A percentile compares a stretch with the other conserved stretches of the same genome.
These are phyloP conservation scores for Trichoderma sp. DNA, from an alignment of 2,329 filamentous ascomycete species.

Conservation along the genomic window DNA sequence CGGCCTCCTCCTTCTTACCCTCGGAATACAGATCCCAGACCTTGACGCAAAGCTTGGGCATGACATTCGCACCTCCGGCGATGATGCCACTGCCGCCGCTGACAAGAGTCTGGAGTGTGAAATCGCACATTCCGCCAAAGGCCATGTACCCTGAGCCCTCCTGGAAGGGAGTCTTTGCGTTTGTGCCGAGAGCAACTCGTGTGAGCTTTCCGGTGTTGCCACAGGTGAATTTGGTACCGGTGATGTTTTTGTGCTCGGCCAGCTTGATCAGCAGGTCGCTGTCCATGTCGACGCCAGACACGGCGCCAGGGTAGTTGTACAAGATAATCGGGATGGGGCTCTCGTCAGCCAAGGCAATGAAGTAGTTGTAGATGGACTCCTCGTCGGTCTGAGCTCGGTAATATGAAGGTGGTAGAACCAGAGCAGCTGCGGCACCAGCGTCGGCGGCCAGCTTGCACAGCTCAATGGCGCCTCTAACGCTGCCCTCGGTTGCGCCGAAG, in stretches of 20 bases:
- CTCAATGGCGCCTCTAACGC: constrained; percentile 78
- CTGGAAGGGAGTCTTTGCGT: constrained; percentile 67
- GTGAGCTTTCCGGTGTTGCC: constrained; percentile 89
- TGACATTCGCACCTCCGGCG: constrained; percentile 81
- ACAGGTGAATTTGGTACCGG: constrained; percentile 90
- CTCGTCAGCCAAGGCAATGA: constrained; percentile 72
- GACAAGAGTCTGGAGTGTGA: constrained; percentile 79
- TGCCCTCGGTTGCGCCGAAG: constrained; percentile 79
- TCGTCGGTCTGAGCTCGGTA: constrained; percentile 79
- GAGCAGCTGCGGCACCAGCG: constrained; percentile 77
- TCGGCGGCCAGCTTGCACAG: constrained; percentile 67
- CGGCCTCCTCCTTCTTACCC: constrained; percentile 75
- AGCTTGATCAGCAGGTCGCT: constrained; percentile 83
- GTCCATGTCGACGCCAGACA: constrained; percentile 86
- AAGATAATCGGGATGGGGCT: constrained; percentile 79
- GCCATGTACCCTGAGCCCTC: constrained; percentile 75
- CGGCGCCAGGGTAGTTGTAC: constrained; percentile 91
- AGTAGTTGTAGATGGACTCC: constrained; percentile 73
- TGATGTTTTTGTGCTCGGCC: constrained; percentile 78
- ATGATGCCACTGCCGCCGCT: constrained; percentile 84
- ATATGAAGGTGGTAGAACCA: constrained; percentile 81
- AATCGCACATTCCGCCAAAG: constrained; percentile 86
- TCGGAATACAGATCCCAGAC: constrained; percentile 76
- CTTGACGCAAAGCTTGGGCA: constrained; percentile 78
- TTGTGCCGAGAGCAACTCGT: constrained; percentile 72